phyloP scores from a whole-genome alignment of 805 yeast species.

The Saccharomyces kudriavzevii region DNA sequence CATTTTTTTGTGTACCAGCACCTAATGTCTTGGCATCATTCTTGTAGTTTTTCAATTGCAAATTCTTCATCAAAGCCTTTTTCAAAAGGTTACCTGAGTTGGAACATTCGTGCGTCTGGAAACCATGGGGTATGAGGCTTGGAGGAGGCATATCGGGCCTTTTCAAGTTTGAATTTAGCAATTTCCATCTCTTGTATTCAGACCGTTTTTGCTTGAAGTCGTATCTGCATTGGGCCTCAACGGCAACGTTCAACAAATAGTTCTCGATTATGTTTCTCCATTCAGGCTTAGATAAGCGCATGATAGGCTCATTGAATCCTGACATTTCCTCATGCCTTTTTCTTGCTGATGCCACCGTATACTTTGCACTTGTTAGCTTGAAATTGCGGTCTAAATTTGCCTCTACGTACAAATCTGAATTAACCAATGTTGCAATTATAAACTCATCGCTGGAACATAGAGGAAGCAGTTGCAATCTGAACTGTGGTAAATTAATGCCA shows the following conservation, averaged over 20 bases:
- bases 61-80: slow-evolving; percentile 30
- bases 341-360: slow-evolving; percentile 52
- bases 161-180: slow-evolving; percentile 21
- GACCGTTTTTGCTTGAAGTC: slow-evolving; percentile 51
- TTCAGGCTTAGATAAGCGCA: slow-evolving; percentile 44
- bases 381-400: slow-evolving; percentile 48
- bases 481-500: slow-evolving; percentile 28
- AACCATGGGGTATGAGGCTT: slow-evolving; percentile 18
- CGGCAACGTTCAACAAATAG: slow-evolving; percentile 53
- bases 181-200: slow-evolving; percentile 38
- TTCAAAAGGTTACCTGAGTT: slow-evolving; percentile 17
- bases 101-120: not conserved
- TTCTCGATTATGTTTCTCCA: slow-evolving; percentile 73
- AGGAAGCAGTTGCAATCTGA: slow-evolving; percentile 46
- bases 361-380: slow-evolving; percentile 50
- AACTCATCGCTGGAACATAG: slow-evolving; percentile 41
- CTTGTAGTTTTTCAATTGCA: slow-evolving; percentile 10
- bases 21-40: not conserved
- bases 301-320: slow-evolving; percentile 19
- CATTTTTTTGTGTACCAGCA: not conserved
- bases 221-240: slow-evolving; percentile 61
- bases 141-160: slow-evolving; percentile 33
- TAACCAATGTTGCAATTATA: slow-evolving; percentile 42
- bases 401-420: slow-evolving; percentile 59
- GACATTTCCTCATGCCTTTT: slow-evolving; percentile 36